Evolutionary conservation across 2,329 filamentous ascomycete species (phyloP), one percentile per base, ranked within the genome.

Genomic region (Penicillium sp.): DNA sequence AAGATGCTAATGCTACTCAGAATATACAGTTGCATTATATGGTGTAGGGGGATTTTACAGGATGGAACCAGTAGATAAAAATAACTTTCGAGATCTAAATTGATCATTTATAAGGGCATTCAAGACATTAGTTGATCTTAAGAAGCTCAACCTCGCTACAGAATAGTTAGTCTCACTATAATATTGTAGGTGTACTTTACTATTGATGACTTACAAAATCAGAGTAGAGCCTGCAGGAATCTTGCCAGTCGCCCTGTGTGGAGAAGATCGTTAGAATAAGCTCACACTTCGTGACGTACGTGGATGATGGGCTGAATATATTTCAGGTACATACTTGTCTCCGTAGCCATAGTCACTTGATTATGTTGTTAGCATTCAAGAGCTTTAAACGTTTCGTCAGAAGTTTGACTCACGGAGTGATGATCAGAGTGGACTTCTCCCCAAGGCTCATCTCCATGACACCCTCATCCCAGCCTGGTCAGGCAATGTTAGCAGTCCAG

Each of bases 371-470:
- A 49, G 39, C n/a, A 30, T 23, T 3, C 9, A 15, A 8, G 20
- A n/a, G 12, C 18, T 24, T n/a, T n/a, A n/a, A n/a, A 9, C 15
- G 27, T 1, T 42, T 21, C 24, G 8, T 33, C 12, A 44, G 39
- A 18, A 15, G 23, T 42, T 12, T 23, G 7, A 67, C 81, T 72
- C 81, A 90, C 87, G 83, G 82, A 56, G 86, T 82, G 69, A 97
- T 96, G 63, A 86, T 87, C 58, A 97, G 81, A 45, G 83, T 89
- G 49, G 90, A 86, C 79, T 90, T 93, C 82, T 97, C 92, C 70
- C 91, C 91, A 53, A 95, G 78, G 70, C 87, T 86, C 92, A 97
- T 96, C 68, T 84, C 79, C 47, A 79, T 74, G 50, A 97, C 90
- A 61, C 88, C 91, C 75, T 96, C 87, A 68, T 90, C 90, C 90